Conservation (phyloP, 176 grass and related monocot genomes). For the Musa schizocarpa region DNA sequence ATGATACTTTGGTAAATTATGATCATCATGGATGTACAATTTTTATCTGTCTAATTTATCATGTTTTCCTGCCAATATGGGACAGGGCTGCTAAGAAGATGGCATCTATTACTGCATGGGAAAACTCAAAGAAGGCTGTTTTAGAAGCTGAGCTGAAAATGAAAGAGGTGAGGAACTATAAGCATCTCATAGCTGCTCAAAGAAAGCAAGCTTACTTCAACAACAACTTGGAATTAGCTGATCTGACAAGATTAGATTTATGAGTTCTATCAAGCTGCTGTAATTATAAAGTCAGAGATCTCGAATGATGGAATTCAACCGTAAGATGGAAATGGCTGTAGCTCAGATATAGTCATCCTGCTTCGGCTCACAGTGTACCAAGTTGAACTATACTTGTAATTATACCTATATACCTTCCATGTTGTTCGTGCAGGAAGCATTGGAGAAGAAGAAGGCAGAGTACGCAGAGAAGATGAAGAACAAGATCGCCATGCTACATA, state of each 20-base stretch:
- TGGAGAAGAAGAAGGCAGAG: constrained; percentile 14
- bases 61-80: not conserved
- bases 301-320: too few species aligned
- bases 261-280: too few species aligned
- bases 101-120: constrained; percentile 62
- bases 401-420: not conserved
- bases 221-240: too few species aligned
- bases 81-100: constrained; percentile 60
- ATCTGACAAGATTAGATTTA: too few species aligned
- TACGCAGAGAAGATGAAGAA: constrained; percentile 16
- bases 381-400: too few species aligned
- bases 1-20: not conserved
- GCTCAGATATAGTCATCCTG: too few species aligned
- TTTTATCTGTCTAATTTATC: not conserved
- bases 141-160: constrained; percentile 58
- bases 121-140: constrained; percentile 65
- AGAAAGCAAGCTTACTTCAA: too few species aligned
- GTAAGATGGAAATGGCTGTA: too few species aligned
- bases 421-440: constrained; percentile 1
- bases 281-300: too few species aligned
- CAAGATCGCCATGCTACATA: constrained; percentile 7
- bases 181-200: too few species aligned
- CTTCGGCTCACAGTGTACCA: too few species aligned
- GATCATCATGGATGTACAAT: not conserved
- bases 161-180: constrained; percentile 41